Base-by-base conservation (phyloP, 108 stramenopile species). In the Craspedostauros australis region DNA sequence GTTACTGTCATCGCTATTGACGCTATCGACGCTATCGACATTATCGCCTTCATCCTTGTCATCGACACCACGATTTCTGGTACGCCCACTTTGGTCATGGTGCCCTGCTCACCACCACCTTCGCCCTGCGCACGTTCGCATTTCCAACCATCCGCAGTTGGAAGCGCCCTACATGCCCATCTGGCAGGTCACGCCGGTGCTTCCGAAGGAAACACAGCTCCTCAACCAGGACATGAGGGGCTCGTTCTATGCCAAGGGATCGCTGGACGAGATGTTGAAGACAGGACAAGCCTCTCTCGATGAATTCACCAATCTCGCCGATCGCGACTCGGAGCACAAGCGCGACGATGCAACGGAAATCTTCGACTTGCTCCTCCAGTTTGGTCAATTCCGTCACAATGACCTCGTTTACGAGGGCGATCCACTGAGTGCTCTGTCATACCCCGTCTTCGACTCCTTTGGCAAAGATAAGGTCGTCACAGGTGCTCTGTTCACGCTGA, bases 381-480 rank as follows among this genome's bases (percentile, higher is more conserved):
- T 36, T 9, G 34, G 34, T 11, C 34, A 36, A 12, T 36, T 36
- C 12, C 34, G 34, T 12, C 34, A 36, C 34, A 36, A 36, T 12
- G 34, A 36, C 9, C 11, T 11, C 34, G 9, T 29, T 19, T 44
- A 14, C 43, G 16, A 44, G 18, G 43, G 19, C 20, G 43, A 3
- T 19, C 32, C 19, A 38, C 39, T 16, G 28, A 16, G 23, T 23
- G 20, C 39, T 39, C 41, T 9, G n/a, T 69, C 59, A 20, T 63
- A 50, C 38, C 72, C 76, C 3, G 76, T 77, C 12, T 60, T 73
- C 36, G 72, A 73, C 31, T 31, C 19, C 0, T 66, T 77, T 31
- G 33, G 40, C 8, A 43, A 39, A 3, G 46, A 54, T 20, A 26
- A 30, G 14, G 8, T 15, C 6, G 31, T 41, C 5, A 43, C 37